Conservation (phyloP, 116 monocot genomes). For the Posidonia oceanica region DNA sequence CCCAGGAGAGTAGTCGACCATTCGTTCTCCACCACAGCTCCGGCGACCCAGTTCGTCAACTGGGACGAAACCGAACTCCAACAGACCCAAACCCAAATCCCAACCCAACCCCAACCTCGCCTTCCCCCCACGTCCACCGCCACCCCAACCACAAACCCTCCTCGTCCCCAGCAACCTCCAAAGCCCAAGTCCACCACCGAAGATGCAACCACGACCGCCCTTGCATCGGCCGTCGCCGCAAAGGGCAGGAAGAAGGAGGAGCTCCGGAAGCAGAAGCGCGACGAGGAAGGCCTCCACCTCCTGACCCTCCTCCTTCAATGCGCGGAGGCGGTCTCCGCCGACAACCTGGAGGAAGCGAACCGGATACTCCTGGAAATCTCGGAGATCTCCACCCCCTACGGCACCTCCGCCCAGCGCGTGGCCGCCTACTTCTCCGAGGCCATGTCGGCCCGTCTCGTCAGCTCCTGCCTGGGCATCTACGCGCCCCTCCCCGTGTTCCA, state of each 20-base stretch:
- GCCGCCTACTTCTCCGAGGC: slow-evolving; percentile 98
- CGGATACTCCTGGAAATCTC: slow-evolving; percentile 79
- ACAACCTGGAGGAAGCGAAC: slow-evolving; percentile 83
- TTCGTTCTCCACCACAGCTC: slow-evolving; percentile 3
- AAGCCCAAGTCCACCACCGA: slow-evolving; percentile 16
- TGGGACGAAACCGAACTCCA: slow-evolving; percentile 11
- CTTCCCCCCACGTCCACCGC: background rate
- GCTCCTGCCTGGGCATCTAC: slow-evolving; percentile 83
- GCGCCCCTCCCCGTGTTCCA: slow-evolving; percentile 52
- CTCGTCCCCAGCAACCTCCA: slow-evolving; percentile 5
- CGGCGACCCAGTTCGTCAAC: background rate
- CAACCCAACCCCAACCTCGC: slow-evolving; percentile 2
- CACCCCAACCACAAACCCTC: slow-evolving; percentile 7
- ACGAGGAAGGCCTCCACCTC: slow-evolving; percentile 87
- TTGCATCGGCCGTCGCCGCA: slow-evolving; percentile 7
- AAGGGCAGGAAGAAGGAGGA: slow-evolving; percentile 38
- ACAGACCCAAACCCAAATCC: background rate
- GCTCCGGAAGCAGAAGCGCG: slow-evolving; percentile 47
- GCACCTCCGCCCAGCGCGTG: slow-evolving; percentile 91
- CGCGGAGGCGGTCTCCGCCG: slow-evolving; percentile 78
- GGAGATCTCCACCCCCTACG: slow-evolving; percentile 88
- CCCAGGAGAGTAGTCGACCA: slow-evolving; percentile 6
- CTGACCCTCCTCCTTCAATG: slow-evolving; percentile 97
- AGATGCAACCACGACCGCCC: slow-evolving; percentile 7
- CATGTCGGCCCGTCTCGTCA: slow-evolving; percentile 86